Conservation (phyloP, 331 rosid species). For the Malus hybrid region DNA sequence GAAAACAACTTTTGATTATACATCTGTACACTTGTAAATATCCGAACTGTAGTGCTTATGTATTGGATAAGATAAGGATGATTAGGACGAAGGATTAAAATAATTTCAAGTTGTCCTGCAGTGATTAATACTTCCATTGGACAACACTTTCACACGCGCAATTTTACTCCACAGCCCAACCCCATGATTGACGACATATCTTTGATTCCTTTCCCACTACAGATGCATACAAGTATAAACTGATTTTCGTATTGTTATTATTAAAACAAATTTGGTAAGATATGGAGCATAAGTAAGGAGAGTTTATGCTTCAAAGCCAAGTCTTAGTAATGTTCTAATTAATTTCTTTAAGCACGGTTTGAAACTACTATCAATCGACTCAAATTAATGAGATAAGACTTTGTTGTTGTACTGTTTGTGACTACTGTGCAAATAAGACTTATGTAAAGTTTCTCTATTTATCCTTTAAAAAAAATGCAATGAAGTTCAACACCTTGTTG, state of each 20-base stretch:
- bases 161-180: neutral
- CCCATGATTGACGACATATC: constrained; percentile 18
- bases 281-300: neutral
- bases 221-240: neutral
- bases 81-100: constrained; percentile 13
- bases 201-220: constrained; percentile 47
- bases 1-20: neutral
- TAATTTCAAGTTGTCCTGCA: too few species aligned
- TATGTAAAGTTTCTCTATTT: too few species aligned
- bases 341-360: too few species aligned
- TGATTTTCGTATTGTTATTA: neutral
- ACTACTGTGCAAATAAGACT: too few species aligned
- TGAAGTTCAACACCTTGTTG: too few species aligned
- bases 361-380: too few species aligned
- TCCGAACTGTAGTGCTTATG: neutral
- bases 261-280: neutral
- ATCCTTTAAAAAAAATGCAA: too few species aligned
- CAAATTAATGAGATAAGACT: too few species aligned
- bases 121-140: neutral
- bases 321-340: too few species aligned
- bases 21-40: neutral
- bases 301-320: neutral
- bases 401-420: too few species aligned
- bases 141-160: constrained; percentile 2
- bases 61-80: constrained; percentile 13